Evolutionary conservation across 148 eudicot genomes (phyloP).

Genomic region (Pouteria glomerata): DNA sequence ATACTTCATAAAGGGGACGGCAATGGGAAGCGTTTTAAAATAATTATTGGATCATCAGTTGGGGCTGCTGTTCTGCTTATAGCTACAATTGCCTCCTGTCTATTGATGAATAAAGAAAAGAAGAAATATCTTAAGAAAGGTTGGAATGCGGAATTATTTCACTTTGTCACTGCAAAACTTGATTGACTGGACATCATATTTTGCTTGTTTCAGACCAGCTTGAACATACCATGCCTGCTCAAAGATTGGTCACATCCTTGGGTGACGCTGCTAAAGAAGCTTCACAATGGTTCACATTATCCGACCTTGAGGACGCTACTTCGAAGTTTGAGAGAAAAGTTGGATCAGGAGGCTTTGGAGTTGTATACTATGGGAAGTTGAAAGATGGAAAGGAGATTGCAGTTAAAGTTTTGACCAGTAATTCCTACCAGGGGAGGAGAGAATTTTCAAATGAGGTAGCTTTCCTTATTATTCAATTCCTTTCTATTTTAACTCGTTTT

Average conservation of each 20-base stretch:
- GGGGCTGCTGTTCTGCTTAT: constrained; percentile 74
- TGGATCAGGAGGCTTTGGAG: constrained; percentile 96
- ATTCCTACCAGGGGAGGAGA: constrained; percentile 88
- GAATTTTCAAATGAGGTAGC: constrained; percentile 90
- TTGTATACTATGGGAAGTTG: constrained; percentile 79
- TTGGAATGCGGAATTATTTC: constrained; percentile 16
- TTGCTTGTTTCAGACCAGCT: constrained; percentile 37
- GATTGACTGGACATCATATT: constrained; percentile 16
- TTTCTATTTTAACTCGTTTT: neutral
- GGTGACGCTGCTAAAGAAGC: constrained; percentile 69
- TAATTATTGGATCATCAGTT: constrained; percentile 59
- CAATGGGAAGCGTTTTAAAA: constrained; percentile 39
- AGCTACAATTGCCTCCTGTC: constrained; percentile 53
- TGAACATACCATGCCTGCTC: constrained; percentile 34
- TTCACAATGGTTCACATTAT: constrained; percentile 74
- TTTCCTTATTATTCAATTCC: neutral
- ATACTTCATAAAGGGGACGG: constrained; percentile 48
- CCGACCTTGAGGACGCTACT: constrained; percentile 77
- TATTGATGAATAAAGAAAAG: constrained; percentile 46
- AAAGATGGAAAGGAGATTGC: constrained; percentile 91
- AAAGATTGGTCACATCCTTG: constrained; percentile 43
- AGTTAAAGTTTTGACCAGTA: constrained; percentile 71
- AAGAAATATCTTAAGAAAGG: constrained; percentile 56
- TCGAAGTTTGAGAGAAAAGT: constrained; percentile 68
- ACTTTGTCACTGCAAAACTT: constrained; percentile 8